Evolutionary conservation across 352 stramenopile species (phyloP).

Genomic region (Pythium guiyangense): DNA sequence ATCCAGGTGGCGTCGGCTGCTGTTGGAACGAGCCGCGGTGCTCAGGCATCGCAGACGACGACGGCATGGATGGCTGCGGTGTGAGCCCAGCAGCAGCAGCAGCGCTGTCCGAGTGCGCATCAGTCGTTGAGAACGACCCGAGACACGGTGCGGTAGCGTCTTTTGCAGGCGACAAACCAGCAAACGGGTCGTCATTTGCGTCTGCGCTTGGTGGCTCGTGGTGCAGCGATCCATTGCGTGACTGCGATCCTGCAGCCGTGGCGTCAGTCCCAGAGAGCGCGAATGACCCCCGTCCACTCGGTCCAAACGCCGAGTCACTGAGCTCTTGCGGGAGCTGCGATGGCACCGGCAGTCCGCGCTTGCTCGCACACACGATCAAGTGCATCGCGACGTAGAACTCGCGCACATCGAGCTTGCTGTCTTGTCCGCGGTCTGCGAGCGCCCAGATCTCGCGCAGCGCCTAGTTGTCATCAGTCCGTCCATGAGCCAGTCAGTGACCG

Average conservation of each 20-base stretch:
- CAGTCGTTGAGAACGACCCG: slow-evolving; percentile 11
- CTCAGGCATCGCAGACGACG: neutral
- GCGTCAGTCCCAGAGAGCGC: slow-evolving; percentile 1
- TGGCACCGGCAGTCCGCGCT: slow-evolving; percentile 78
- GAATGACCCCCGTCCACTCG: slow-evolving; percentile 8
- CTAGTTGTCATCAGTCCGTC: too few species aligned
- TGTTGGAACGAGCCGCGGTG: slow-evolving; percentile 12
- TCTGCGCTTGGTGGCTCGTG: slow-evolving; percentile 26
- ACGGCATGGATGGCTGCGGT: too few species aligned
- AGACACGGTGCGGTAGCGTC: slow-evolving; percentile 32
- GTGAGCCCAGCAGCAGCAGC: neutral
- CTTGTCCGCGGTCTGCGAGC: slow-evolving; percentile 86
- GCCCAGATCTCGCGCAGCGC: slow-evolving; percentile 89
- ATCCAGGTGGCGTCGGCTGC: slow-evolving; percentile 12
- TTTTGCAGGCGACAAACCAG: slow-evolving; percentile 26
- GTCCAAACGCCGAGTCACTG: slow-evolving; percentile 52
- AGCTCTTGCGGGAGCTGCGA: slow-evolving; percentile 64
- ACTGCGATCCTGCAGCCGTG: slow-evolving; percentile 3
- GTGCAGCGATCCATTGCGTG: slow-evolving; percentile 17
- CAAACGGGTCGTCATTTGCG: slow-evolving; percentile 63
- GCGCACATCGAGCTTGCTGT: slow-evolving; percentile 89
- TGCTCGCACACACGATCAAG: slow-evolving; percentile 94
- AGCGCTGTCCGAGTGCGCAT: slow-evolving; percentile 17
- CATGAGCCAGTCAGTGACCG: too few species aligned
- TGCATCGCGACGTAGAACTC: slow-evolving; percentile 97